Base-by-base conservation (phyloP, 2,329 filamentous ascomycete genomes). In the Diaporthe capsici region DNA sequence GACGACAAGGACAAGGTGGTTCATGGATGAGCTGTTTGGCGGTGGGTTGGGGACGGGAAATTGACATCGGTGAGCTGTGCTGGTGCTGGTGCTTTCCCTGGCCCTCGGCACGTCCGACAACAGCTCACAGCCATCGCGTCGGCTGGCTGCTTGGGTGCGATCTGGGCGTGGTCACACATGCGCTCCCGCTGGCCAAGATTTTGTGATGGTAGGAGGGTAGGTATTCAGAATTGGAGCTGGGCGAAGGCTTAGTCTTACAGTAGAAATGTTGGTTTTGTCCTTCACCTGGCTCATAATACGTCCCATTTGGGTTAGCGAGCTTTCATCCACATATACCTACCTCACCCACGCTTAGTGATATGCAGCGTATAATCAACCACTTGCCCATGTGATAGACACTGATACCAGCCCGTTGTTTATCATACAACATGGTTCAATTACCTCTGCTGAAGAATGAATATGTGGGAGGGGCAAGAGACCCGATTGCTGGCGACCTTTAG, bases 101-200 rank as follows among this genome's bases (percentile, higher is more conserved):
- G 34, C 65, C n/a, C 10, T 31, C 65, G 49, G 65, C 65, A 42
- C 65, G 49, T 53, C 65, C 49, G 65, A 70, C 65, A 42, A 70
- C 65, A 55, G 49, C 49, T 55, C 65, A 39, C 49, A 55, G 34
- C 65, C 65, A 31, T 70, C 22, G 34, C 34, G n/a, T 70, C 34
- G n/a, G 20, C 4, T 25, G 25, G 4, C 1, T 8, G 42, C 37
- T 22, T 55, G 8, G 12, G 13, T 20, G 47, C 20, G 34, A 70
- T 39, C 9, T 34, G 22, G 49, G 42, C n/a, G 49, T 28, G 49
- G 4, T 39, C 15, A 42, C 34, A 42, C 34, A 20, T 22, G 51
- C 2, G 44, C 20, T 6, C n/a, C 51, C 25, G n/a, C 10, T 22
- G 25, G 12, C 51, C 51, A 31, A 28, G 25, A 17, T 13, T 28